Base-by-base conservation (phyloP, 306 rosid genomes). In the Medicago arabica region DNA sequence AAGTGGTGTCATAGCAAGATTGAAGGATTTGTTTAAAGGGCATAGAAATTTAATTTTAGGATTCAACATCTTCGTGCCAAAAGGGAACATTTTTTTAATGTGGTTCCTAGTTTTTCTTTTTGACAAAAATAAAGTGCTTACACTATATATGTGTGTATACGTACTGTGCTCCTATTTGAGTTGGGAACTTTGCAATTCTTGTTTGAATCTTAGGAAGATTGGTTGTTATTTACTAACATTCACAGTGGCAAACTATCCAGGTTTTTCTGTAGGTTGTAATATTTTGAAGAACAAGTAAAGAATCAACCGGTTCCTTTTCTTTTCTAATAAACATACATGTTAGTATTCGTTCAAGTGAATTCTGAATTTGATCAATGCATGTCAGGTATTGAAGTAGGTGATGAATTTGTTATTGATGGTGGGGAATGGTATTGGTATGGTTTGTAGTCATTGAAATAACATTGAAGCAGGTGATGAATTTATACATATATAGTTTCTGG, bases 371-470 rank as follows among this genome's bases (percentile, higher is more conserved):
- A 21, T 53, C 67, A 18, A 36, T 76, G 75, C 55, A 66, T 71
- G 38, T 68, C 86, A 93, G 97, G 91, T 50, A 84, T 89, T 55
- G 83, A 86, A 60, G n/a, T n/a, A n/a, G 97, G 93, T 10, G 97
- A 89, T 77, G 96, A 89, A 70, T 83, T 93, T 83, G 91, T 91
- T 57, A 83, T 93, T 69, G 98, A 93, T 68, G 97, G 97, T 67
- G n/a, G n/a, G n/a, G n/a, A n/a, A n/a, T n/a, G n/a, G 96, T 93
- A 83, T 89, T 93, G 98, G 92, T 96, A 39, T 58, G 89, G 75
- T 91, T 91, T 83, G 89, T 83, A 66, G 92, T 93, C 59, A 59
- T 80, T 55, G 96, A 89, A 79, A 93, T 21, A 21, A 21, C 23
- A 21, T 21, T 21, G 23, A 83, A 81, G 77, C 71, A 28, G 97